Evolutionary conservation across 306 rosid genomes (phyloP).

Genomic region (Cucurbita maxima): DNA sequence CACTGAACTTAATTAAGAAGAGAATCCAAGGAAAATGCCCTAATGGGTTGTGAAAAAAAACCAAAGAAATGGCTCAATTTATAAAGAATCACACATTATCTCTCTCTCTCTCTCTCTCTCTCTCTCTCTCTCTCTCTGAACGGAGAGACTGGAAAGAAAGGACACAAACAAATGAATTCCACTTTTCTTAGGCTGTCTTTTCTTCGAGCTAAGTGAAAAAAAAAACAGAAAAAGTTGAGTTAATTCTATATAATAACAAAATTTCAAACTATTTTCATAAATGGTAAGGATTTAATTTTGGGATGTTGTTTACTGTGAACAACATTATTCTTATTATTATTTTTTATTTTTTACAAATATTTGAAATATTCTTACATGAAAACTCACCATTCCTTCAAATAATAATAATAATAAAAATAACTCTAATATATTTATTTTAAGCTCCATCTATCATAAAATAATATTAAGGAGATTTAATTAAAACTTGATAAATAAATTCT

Average conservation of each 20-base stretch:
- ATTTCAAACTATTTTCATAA: not conserved
- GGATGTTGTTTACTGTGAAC: not conserved
- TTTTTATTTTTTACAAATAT: no score
- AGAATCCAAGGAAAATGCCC: not conserved
- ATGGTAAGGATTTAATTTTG: not conserved
- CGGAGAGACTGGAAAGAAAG: not conserved
- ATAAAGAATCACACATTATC: no score
- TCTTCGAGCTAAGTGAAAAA: no score
- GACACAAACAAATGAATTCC: not conserved
- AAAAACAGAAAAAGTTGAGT: not conserved
- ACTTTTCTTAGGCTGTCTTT: not conserved
- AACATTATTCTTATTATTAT: no score
- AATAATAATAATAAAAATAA: no score
- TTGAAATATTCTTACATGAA: no score
- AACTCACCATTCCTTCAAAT: no score
- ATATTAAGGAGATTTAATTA: no score
- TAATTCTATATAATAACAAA: not conserved
- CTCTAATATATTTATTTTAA: no score
- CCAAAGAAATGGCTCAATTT: not conserved
- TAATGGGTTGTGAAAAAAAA: not conserved
- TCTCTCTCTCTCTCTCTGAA: not conserved
- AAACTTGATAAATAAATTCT: no score
- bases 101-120: no score
- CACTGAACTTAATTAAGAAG: not conserved
- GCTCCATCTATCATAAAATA: no score